phyloP scores from a whole-genome alignment of 768 basidiomycete species.

The Boletus fagicola region DNA sequence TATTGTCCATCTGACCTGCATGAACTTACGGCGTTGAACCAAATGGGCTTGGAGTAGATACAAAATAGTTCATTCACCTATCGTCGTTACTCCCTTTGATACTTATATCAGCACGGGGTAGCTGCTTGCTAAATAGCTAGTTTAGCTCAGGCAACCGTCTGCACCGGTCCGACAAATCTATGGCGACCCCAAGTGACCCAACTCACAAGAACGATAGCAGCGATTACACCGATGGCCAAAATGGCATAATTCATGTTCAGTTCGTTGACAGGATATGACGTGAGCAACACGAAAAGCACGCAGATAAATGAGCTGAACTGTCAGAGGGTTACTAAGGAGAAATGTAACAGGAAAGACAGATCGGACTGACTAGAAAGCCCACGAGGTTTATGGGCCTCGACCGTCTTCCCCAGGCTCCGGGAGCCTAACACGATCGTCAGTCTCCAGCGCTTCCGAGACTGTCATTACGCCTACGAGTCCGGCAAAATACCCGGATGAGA shows the following conservation, averaged over 20 bases:
- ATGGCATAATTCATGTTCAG: constrained; percentile 60
- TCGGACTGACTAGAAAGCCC: constrained; percentile 42
- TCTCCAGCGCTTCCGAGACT: neutral
- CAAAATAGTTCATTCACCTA: no score
- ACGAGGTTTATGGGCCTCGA: constrained; percentile 51
- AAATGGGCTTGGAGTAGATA: neutral
- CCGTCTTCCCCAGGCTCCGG: constrained; percentile 47
- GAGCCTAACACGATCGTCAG: constrained; percentile 35
- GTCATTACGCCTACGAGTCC: constrained; percentile 35
- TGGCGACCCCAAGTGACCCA: constrained; percentile 50
- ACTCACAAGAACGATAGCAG: constrained; percentile 43
- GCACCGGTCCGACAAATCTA: constrained; percentile 45
- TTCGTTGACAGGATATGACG: constrained; percentile 47
- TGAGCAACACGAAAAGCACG: constrained; percentile 54
- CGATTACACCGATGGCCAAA: constrained; percentile 48
- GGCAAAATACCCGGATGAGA: constrained; percentile 58
- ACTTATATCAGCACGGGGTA: neutral
- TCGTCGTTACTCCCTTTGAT: neutral
- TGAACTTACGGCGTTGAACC: neutral
- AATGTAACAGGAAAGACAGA: neutral
- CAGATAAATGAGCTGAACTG: constrained; percentile 56
- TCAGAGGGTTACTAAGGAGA: neutral
- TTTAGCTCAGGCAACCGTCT: constrained; percentile 28
- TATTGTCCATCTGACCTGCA: constrained; percentile 15
- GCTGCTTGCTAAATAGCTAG: neutral